phyloP scores from a whole-genome alignment of 495 filamentous ascomycete species.

The Achaetomiella virescens region DNA sequence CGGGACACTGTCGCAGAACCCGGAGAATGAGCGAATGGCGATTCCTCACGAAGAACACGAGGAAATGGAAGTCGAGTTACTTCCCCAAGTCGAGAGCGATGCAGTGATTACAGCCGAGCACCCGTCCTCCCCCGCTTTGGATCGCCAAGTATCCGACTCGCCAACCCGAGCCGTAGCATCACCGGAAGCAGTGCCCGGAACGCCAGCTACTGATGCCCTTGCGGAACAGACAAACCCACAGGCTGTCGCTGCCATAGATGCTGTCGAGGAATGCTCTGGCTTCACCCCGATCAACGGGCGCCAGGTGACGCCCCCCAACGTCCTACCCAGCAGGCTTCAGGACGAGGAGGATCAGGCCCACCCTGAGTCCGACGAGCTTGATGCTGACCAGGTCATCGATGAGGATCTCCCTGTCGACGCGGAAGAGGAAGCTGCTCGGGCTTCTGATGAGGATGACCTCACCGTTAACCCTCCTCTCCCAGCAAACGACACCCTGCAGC shows the following conservation, averaged over 20 bases:
- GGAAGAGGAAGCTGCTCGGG: constrained; percentile 12
- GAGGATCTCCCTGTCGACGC: constrained; percentile 13
- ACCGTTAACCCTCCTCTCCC: constrained; percentile 7
- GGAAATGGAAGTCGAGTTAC: background rate
- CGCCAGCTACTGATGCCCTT: background rate
- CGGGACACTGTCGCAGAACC: too few relatives aligned
- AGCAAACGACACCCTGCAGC: constrained; percentile 22
- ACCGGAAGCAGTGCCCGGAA: background rate
- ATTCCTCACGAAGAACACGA: too few relatives aligned
- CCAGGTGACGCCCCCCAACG: constrained; percentile 15
- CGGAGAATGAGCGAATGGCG: too few relatives aligned
- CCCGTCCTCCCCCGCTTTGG: background rate
- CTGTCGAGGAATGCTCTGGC: constrained; percentile 15
- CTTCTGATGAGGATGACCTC: constrained; percentile 20
- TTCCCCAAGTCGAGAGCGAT: background rate
- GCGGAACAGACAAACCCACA: background rate
- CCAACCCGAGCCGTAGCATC: background rate
- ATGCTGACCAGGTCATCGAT: constrained; percentile 17
- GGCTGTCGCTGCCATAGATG: background rate
- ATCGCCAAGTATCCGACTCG: background rate
- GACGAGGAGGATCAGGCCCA: constrained; percentile 4
- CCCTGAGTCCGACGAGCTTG: constrained; percentile 9
- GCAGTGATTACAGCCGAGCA: background rate
- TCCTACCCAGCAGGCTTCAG: background rate
- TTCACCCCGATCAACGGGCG: constrained; percentile 32